These are phyloP conservation scores for Pseudogymnoascus destructans DNA, from an alignment of 2,329 filamentous ascomycete species.

Conservation along the genomic window DNA sequence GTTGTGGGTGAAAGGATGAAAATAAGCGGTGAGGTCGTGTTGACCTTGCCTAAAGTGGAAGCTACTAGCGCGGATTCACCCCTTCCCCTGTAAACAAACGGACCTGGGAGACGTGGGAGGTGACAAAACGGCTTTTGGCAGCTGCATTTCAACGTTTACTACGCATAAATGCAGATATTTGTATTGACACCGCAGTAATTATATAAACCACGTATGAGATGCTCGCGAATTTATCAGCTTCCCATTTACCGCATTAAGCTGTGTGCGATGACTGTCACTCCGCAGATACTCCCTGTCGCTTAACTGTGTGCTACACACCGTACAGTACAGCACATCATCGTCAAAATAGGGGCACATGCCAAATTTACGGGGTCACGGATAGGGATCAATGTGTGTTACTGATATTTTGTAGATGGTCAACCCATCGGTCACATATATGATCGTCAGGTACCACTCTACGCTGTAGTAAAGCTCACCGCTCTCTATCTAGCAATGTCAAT, in stretches of 20 bases:
- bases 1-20: constrained; percentile 8
- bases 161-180: not conserved
- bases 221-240: not conserved
- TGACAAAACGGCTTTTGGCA: not conserved
- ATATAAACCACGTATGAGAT: constrained; percentile 1
- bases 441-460: not conserved
- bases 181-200: not conserved
- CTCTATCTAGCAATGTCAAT: not conserved
- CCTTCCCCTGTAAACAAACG: constrained; percentile 10
- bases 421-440: not conserved
- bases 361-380: not conserved
- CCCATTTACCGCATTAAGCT: not conserved
- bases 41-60: constrained; percentile 8
- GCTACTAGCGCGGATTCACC: constrained; percentile 4
- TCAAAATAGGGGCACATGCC: not conserved
- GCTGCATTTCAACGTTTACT: not conserved
- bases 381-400: constrained; percentile 6
- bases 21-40: constrained; percentile 10
- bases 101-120: constrained; percentile 1
- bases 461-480: not conserved
- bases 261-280: constrained; percentile 4
- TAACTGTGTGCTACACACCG: not conserved
- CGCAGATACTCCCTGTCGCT: constrained; percentile 4
- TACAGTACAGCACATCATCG: not conserved
- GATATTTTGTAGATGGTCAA: constrained; percentile 1